Conservation (phyloP, 1,284 basidiomycete species). For the Coniophora puteana region DNA sequence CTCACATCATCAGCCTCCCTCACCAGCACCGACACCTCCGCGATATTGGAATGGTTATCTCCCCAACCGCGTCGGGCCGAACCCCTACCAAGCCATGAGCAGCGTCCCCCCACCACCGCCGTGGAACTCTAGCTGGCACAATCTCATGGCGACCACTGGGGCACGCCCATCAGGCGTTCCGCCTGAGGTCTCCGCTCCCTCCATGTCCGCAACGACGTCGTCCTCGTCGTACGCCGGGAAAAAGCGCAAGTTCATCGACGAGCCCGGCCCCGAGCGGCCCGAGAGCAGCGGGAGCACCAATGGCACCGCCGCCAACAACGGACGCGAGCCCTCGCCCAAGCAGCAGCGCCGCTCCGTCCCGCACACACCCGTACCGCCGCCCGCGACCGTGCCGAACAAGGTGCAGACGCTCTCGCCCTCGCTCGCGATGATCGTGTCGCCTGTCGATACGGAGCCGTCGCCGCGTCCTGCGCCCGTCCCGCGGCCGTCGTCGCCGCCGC, state of each 20-base stretch:
- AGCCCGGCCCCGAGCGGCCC: conserved; percentile 23
- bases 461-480: conserved; percentile 24
- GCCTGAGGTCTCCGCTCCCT: conserved; percentile 25
- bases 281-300: conserved; percentile 19
- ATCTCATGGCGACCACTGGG: conserved; percentile 24
- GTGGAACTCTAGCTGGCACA: conserved; percentile 57
- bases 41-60: conserved; percentile 30
- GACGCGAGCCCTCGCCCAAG: conserved; percentile 29
- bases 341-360: conserved; percentile 26
- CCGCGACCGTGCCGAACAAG: conserved; percentile 25
- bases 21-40: conserved; percentile 23
- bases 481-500: no score
- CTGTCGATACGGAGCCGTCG: conserved; percentile 29
- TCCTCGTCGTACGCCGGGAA: conserved; percentile 30
- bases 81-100: no score
- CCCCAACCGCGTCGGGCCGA: conserved; percentile 32
- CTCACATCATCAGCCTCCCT: conserved; percentile 13
- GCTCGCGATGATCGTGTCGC: conserved; percentile 40
- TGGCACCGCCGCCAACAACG: conserved; percentile 8
- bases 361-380: conserved; percentile 26
- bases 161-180: no score
- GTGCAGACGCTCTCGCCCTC: conserved; percentile 41
- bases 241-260: conserved; percentile 43
- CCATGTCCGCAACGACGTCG: conserved; percentile 21
- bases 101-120: conserved; percentile 60